phyloP scores from a whole-genome alignment of 495 filamentous ascomycete species.

The Tuber umbilicatum region DNA sequence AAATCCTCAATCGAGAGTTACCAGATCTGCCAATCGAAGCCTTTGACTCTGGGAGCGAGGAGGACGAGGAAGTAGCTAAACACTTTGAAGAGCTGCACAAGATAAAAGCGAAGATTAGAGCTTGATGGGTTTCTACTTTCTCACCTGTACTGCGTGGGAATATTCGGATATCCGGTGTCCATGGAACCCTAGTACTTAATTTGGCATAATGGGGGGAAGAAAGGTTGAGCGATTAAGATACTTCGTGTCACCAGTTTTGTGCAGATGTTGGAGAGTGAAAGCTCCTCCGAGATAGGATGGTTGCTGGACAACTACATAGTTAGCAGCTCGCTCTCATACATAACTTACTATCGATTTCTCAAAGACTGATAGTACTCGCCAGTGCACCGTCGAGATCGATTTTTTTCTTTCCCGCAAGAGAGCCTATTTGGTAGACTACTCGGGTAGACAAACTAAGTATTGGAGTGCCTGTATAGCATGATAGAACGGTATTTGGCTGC shows the following conservation, averaged over 20 bases:
- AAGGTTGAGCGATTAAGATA: neutral
- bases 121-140: neutral
- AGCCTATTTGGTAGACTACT: too few species aligned
- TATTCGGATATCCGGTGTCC: neutral
- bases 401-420: too few species aligned
- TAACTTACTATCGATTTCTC: neutral
- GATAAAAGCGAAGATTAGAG: slow-evolving; percentile 25
- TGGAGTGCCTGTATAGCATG: neutral
- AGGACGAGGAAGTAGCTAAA: slow-evolving; percentile 33
- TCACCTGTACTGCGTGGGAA: neutral
- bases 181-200: neutral
- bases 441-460: neutral
- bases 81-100: slow-evolving; percentile 29
- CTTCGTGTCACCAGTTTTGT: neutral
- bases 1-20: slow-evolving; percentile 30
- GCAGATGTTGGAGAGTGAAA: neutral
- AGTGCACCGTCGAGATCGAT: neutral
- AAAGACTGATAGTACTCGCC: neutral
- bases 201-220: neutral
- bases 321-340: neutral
- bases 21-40: slow-evolving; percentile 27
- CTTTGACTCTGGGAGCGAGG: slow-evolving; percentile 23
- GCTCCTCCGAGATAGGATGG: neutral
- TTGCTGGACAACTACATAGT: neutral
- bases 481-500: neutral